phyloP scores from a whole-genome alignment of 805 yeast genomes.

The Schizosaccharomyces osmophilus region DNA sequence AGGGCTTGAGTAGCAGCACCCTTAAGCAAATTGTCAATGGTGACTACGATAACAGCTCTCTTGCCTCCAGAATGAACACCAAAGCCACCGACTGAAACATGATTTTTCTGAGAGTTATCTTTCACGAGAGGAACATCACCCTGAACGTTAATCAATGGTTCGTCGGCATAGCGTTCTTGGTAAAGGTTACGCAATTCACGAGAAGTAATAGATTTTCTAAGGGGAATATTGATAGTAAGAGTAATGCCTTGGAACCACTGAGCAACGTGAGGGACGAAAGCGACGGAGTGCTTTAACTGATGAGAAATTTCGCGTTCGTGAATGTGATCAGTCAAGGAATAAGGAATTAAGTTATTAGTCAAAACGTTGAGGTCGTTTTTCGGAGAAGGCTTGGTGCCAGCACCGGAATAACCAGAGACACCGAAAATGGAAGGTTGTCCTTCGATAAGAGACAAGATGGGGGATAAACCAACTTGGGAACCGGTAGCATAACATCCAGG shows the following conservation, averaged over 20 bases:
- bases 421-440: constrained; percentile 79
- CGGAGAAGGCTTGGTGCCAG: constrained; percentile 96
- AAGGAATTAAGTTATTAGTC: constrained; percentile 71
- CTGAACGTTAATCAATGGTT: constrained; percentile 56
- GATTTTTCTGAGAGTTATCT: constrained; percentile 83
- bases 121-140: constrained; percentile 86
- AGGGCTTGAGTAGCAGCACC: constrained; percentile 97
- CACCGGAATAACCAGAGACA: constrained; percentile 95
- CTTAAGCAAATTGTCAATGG: constrained; percentile 83
- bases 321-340: constrained; percentile 84
- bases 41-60: constrained; percentile 82
- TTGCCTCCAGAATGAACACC: constrained; percentile 72
- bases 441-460: constrained; percentile 35
- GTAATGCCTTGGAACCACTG: constrained; percentile 94
- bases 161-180: constrained; percentile 71
- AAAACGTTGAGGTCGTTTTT: constrained; percentile 64
- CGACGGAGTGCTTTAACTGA: constrained; percentile 54
- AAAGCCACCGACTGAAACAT: constrained; percentile 80
- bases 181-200: constrained; percentile 66
- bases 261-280: constrained; percentile 93
- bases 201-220: constrained; percentile 36
- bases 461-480: constrained; percentile 79
- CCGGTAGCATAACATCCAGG: constrained; percentile 99
- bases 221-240: constrained; percentile 74
- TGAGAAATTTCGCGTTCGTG: constrained; percentile 83